Evolutionary conservation across 371 early-diverging fungal genomes (phyloP).

Genomic region (Apophysomyces variabilis): DNA sequence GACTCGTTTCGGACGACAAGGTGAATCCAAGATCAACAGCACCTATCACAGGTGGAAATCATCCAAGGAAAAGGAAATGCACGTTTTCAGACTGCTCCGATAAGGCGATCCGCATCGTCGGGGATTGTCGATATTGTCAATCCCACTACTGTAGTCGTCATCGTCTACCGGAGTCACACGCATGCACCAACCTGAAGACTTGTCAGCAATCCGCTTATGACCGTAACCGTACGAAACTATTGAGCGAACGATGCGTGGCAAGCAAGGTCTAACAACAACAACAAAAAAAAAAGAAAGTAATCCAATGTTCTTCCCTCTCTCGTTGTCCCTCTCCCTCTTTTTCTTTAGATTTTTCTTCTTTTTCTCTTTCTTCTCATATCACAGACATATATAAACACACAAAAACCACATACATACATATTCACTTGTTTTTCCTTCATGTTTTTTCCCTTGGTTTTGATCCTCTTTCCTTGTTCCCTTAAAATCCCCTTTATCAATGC

Average conservation of each 20-base stretch:
- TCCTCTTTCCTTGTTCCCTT: too few species aligned
- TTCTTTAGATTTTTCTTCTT: not conserved
- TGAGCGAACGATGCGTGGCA: constrained; percentile 71
- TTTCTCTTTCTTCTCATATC: not conserved
- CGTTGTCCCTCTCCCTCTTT: not conserved
- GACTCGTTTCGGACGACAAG: not conserved
- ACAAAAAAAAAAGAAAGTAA: not conserved
- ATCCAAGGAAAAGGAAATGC: constrained; percentile 35
- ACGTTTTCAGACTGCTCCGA: constrained; percentile 44
- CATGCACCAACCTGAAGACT: constrained; percentile 61
- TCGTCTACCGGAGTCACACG: constrained; percentile 74
- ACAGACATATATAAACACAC: not conserved
- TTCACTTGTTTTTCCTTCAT: not conserved
- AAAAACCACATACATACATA: not conserved
- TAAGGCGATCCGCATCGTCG: constrained; percentile 48
- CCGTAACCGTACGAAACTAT: constrained; percentile 53
- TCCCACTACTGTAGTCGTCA: constrained; percentile 62
- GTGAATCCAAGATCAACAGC: not conserved
- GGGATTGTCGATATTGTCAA: constrained; percentile 57
- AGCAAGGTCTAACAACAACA: constrained; percentile 53
- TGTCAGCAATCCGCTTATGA: constrained; percentile 61
- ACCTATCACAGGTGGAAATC: not conserved
- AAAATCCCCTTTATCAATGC: too few species aligned
- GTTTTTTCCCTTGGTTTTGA: not conserved
- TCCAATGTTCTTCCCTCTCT: not conserved